Evolutionary conservation across 2,329 filamentous ascomycete species (phyloP).

Genomic region (Alternaria alternata): DNA sequence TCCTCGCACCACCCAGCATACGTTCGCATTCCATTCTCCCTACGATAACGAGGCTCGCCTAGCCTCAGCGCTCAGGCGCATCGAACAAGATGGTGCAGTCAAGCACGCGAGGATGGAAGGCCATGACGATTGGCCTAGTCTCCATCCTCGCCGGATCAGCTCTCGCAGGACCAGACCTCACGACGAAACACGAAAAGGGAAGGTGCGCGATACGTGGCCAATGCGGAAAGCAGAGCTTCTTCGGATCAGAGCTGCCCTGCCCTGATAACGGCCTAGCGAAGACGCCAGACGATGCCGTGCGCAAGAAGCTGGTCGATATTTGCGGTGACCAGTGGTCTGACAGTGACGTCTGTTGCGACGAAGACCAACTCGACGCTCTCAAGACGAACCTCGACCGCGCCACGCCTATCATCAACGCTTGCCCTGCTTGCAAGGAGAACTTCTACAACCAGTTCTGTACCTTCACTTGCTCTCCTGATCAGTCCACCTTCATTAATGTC

Average conservation of each 20-base stretch:
- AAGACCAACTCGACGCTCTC: conserved; percentile 82
- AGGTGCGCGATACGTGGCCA: conserved; percentile 90
- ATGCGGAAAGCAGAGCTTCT: conserved; percentile 90
- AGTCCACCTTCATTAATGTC: conserved; percentile 94
- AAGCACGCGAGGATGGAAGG: conserved; percentile 34
- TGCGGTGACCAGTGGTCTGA: conserved; percentile 89
- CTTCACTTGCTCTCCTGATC: conserved; percentile 96
- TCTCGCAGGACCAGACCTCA: conserved; percentile 44
- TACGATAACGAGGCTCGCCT: background rate
- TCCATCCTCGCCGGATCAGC: conserved; percentile 39
- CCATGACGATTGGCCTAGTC: conserved; percentile 38
- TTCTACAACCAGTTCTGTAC: conserved; percentile 99
- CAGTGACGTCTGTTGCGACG: conserved; percentile 83
- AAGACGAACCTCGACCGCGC: conserved; percentile 86
- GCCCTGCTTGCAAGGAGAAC: conserved; percentile 96
- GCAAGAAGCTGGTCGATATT: conserved; percentile 80
- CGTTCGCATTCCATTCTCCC: background rate
- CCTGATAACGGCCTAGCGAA: conserved; percentile 86
- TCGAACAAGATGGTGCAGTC: conserved; percentile 30
- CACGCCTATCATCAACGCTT: conserved; percentile 88
- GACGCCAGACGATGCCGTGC: conserved; percentile 74
- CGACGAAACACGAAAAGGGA: conserved; percentile 78
- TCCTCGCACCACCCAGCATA: background rate
- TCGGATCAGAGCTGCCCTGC: conserved; percentile 88
- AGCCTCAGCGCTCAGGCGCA: conserved; percentile 23